Evolutionary conservation across 495 filamentous ascomycete genomes (phyloP).

Genomic region (Tuber magnatum): DNA sequence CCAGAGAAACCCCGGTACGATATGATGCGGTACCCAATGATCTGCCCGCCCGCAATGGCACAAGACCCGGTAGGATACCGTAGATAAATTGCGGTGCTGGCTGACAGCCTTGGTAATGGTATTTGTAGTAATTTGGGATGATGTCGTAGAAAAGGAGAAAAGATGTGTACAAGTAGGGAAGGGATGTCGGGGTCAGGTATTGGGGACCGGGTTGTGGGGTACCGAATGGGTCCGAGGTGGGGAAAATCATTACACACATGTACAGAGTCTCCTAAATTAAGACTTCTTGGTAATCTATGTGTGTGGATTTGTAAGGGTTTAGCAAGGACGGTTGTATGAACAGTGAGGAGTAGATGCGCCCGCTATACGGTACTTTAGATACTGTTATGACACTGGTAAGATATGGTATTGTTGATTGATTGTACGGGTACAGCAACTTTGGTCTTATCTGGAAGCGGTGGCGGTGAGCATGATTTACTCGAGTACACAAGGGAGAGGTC

Average conservation of each 20-base stretch:
- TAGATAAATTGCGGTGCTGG: background rate
- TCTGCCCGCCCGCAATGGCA: background rate
- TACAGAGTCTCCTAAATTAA: background rate
- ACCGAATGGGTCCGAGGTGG: background rate
- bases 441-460: background rate
- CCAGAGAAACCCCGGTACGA: background rate
- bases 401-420: background rate
- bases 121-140: background rate
- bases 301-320: background rate
- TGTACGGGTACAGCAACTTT: background rate
- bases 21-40: background rate
- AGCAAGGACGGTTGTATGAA: background rate
- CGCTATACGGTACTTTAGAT: background rate
- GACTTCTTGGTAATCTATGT: background rate
- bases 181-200: background rate
- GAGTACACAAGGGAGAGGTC: background rate
- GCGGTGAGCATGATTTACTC: background rate
- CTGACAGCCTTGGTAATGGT: background rate
- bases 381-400: background rate
- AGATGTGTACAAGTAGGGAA: background rate
- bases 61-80: background rate
- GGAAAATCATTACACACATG: background rate
- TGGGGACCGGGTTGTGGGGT: background rate
- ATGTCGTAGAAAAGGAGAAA: background rate
- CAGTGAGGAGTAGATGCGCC: background rate